Evolutionary conservation across 129 eudicot genomes (phyloP).

Genomic region (Pseudognaphalium luteoalbum): DNA sequence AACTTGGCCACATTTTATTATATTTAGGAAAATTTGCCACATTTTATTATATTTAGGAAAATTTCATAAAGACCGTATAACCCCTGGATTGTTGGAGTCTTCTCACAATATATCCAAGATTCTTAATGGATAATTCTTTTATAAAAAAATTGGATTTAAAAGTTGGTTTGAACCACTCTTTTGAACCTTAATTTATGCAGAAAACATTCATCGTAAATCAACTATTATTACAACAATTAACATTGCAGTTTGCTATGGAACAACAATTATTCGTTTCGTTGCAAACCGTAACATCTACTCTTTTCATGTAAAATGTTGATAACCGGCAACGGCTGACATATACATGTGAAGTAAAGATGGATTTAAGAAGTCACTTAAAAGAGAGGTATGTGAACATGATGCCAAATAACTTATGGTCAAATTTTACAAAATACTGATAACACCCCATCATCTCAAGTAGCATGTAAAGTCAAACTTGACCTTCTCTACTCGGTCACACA

Average conservation of each 20-base stretch:
- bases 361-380: constrained; percentile 1
- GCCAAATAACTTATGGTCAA: constrained; percentile 41
- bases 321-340: no score
- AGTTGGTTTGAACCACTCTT: background rate
- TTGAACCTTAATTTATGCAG: background rate
- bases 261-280: no score
- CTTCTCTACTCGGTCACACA: constrained; percentile 36
- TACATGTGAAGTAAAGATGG: no score
- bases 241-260: no score
- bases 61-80: constrained; percentile 21
- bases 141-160: background rate
- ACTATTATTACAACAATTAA: no score
- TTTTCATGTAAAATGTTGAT: no score
- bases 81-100: constrained; percentile 15
- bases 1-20: constrained; percentile 34
- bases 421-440: constrained; percentile 23
- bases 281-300: no score
- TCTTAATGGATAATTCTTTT: constrained; percentile 1
- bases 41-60: constrained; percentile 15
- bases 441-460: constrained; percentile 59
- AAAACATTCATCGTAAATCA: background rate
- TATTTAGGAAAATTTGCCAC: constrained; percentile 14
- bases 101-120: constrained; percentile 5
- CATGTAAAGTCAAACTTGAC: constrained; percentile 47
- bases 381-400: constrained; percentile 16